Base-by-base conservation (phyloP, 2,329 filamentous ascomycete genomes). In the Alternaria panax region DNA sequence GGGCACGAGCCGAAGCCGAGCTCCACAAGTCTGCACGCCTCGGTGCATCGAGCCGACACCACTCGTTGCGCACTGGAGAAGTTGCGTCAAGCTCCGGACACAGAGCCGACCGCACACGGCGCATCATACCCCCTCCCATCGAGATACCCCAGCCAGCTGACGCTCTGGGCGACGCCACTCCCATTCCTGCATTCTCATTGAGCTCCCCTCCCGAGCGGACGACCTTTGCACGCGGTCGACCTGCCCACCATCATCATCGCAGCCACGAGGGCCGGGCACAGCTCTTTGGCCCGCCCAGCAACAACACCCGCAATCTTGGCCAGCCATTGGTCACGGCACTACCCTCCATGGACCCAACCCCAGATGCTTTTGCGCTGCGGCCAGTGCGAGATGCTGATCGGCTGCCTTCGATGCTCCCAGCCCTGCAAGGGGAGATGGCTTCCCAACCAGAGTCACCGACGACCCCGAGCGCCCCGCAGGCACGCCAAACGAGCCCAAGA, bases 351-450 rank as follows among this genome's bases (percentile, higher is more conserved):
- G 91, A 93, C 69, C 81, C 85, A 27, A 51, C 67, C 16, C 80
- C 86, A 38, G 91, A 94, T 74, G 86, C 86, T 4, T 93, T 95
- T 73, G 87, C 84, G 25, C 74, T 95, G 60, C 87, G 93, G 51
- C 92, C 85, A 95, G 59, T 92, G 90, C 46, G 95, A 91, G 52
- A 96, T 95, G 89, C 83, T 90, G 63, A 98, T 75, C 88, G 93
- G 60, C 84, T 97, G 46, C 91, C 91, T 16, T 95, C 92, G 16
- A 95, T 96, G 89, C 83, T 92, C 56, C 95, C 25, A 88, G 93
- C 63, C 93, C 62, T 78, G 45, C 74, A 77, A 52, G 83, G 86
- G 11, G 89, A 90, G 53, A 80, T 93, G 54, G 86, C 86, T 41
- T 97, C 94, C n/a, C 93, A 96, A 75, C 95, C 95, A 8, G 91